Percentiles rank a stretch among this genome's conserved stretches.
Evolutionary conservation across 805 yeast species (phyloP).

Genomic region (Citeromyces nyonsensis): DNA sequence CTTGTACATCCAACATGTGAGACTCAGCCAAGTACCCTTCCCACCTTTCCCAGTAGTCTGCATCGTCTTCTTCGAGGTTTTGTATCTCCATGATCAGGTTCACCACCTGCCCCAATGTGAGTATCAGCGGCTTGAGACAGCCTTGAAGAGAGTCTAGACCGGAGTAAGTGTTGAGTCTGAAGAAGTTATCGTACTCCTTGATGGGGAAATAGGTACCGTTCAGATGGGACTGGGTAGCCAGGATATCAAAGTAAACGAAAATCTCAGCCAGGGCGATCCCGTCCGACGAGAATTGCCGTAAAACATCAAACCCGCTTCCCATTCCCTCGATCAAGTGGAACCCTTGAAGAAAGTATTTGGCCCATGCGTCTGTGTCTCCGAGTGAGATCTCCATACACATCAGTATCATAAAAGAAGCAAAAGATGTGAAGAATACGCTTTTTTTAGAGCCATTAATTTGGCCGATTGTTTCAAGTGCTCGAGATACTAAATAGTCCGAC

Average conservation of each 20-base stretch:
- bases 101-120: constrained; percentile 21
- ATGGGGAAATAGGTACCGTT: constrained; percentile 20
- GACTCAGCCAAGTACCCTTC: constrained; percentile 1
- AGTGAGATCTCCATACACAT: constrained; percentile 15
- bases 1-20: constrained; percentile 1
- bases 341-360: constrained; percentile 13
- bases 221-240: constrained; percentile 19
- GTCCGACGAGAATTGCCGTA: constrained; percentile 16
- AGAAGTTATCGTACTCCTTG: constrained; percentile 15
- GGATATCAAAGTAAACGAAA: constrained; percentile 23
- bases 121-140: constrained; percentile 19
- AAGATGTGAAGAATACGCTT: constrained; percentile 10
- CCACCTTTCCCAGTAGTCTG: no score
- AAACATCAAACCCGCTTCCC: constrained; percentile 12
- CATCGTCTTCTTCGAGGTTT: no score
- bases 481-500: constrained; percentile 2
- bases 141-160: constrained; percentile 24
- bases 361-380: constrained; percentile 19
- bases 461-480: constrained; percentile 8
- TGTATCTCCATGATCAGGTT: constrained; percentile 6
- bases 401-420: constrained; percentile 13
- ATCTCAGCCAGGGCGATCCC: constrained; percentile 17
- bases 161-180: constrained; percentile 5
- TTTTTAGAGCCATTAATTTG: constrained; percentile 3
- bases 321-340: constrained; percentile 10